phyloP scores from a whole-genome alignment of 768 basidiomycete genomes.

The Russula ochroleuca region DNA sequence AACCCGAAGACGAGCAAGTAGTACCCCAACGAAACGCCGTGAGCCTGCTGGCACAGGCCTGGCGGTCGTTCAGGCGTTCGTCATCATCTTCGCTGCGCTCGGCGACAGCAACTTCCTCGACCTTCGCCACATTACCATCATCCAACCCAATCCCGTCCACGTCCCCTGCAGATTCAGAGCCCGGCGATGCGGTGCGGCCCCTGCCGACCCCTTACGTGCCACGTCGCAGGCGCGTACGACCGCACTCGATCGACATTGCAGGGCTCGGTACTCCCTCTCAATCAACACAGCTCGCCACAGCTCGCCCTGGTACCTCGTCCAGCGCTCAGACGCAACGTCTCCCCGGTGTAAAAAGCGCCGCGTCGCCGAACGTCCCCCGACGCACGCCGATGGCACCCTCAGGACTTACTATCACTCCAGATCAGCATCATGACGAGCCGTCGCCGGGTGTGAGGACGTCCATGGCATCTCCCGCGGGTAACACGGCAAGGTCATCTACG shows the following conservation, averaged over 20 bases:
- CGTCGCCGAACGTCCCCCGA: neutral
- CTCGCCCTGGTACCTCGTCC: neutral
- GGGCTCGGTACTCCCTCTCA: neutral
- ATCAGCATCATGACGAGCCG: neutral
- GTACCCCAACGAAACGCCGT: conserved; percentile 33
- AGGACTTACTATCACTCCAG: neutral
- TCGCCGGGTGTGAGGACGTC: neutral
- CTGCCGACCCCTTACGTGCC: conserved; percentile 15
- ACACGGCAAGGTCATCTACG: neutral
- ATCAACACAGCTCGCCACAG: neutral
- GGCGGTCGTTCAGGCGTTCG: conserved; percentile 23
- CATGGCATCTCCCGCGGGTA: neutral
- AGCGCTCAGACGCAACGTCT: neutral
- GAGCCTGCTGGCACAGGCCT: conserved; percentile 27
- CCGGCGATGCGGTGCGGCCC: neutral
- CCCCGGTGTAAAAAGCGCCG: neutral
- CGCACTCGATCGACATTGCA: conserved; percentile 20
- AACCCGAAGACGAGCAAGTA: conserved; percentile 39
- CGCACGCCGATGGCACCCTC: neutral
- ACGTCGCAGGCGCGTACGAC: conserved; percentile 18
- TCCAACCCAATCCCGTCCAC: neutral
- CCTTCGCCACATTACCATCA: neutral
- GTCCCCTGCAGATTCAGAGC: neutral
- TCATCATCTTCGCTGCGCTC: conserved; percentile 22
- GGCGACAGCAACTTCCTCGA: neutral